Evolutionary conservation across 2,329 filamentous ascomycete genomes (phyloP).

Genomic region (Lithohypha guttulata): DNA sequence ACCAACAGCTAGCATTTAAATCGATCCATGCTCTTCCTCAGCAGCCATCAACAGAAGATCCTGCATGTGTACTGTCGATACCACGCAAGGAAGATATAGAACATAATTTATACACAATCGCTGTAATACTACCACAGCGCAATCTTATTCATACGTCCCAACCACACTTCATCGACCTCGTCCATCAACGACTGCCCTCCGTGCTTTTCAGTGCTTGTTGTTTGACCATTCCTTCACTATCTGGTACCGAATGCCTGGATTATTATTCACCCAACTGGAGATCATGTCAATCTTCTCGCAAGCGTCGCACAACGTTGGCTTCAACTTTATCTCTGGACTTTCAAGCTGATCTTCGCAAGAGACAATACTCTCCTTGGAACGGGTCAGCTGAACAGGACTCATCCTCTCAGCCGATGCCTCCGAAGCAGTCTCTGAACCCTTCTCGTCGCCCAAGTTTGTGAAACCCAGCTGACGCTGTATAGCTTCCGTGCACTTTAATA

Average conservation of each 20-base stretch:
- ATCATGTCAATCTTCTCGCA: conserved; percentile 1
- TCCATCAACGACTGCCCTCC: too few species aligned
- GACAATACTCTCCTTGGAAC: neutral
- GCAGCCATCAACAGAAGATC: too few species aligned
- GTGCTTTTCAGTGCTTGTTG: too few species aligned
- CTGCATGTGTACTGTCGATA: too few species aligned
- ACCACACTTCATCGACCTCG: too few species aligned
- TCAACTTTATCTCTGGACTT: neutral
- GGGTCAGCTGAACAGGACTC: neutral
- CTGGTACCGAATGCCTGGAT: conserved; percentile 1
- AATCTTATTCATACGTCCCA: too few species aligned
- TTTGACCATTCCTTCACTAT: conserved; percentile 8
- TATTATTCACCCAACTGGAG: conserved; percentile 2
- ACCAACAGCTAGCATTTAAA: neutral
- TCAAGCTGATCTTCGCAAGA: neutral
- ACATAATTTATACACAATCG: too few species aligned
- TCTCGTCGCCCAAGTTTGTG: neutral
- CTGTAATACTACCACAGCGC: too few species aligned
- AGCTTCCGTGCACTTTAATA: conserved; percentile 2
- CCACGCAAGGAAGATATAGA: too few species aligned
- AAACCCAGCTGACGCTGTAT: conserved; percentile 1
- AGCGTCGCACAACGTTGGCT: conserved; percentile 1
- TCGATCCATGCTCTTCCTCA: too few species aligned
- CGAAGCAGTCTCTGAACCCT: neutral
- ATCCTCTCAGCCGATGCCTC: neutral